phyloP scores from a whole-genome alignment of 2,329 filamentous ascomycete species.

The Meredithiella fracta region DNA sequence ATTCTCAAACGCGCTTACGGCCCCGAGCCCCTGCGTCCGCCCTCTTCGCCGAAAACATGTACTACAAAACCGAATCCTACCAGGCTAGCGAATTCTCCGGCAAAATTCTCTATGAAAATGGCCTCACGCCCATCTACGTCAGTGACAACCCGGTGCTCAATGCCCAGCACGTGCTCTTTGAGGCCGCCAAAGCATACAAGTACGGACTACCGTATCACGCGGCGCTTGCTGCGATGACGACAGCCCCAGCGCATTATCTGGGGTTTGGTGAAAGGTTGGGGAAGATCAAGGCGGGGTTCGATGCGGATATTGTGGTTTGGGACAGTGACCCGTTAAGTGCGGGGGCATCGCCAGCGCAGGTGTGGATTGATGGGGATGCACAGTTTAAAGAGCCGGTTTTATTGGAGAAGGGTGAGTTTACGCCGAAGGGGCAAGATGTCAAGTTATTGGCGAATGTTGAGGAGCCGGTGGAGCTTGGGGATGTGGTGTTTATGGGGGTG shows the following conservation, averaged over 20 bases:
- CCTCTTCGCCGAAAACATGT: slow-evolving; percentile 58
- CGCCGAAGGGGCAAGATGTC: slow-evolving; percentile 25
- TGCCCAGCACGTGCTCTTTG: slow-evolving; percentile 52
- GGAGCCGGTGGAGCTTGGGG: slow-evolving; percentile 23
- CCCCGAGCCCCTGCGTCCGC: slow-evolving; percentile 38
- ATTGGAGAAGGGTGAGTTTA: slow-evolving; percentile 31
- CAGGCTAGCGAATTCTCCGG: slow-evolving; percentile 48
- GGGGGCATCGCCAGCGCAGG: slow-evolving; percentile 41
- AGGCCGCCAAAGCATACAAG: slow-evolving; percentile 42
- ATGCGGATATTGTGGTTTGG: slow-evolving; percentile 46
- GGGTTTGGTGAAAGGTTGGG: slow-evolving; percentile 41
- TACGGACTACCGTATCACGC: slow-evolving; percentile 46
- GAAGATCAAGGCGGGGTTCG: slow-evolving; percentile 44
- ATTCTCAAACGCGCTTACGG: slow-evolving; percentile 42
- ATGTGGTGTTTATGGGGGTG: slow-evolving; percentile 41
- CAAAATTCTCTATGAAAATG: slow-evolving; percentile 47
- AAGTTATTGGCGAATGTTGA: slow-evolving; percentile 27
- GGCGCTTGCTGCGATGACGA: slow-evolving; percentile 41
- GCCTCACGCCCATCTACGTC: slow-evolving; percentile 51
- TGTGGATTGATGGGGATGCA: slow-evolving; percentile 45
- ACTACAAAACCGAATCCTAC: slow-evolving; percentile 53
- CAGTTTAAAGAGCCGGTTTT: slow-evolving; percentile 40
- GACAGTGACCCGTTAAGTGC: slow-evolving; percentile 45
- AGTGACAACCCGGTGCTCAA: slow-evolving; percentile 55
- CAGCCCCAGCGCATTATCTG: slow-evolving; percentile 40